phyloP scores from a whole-genome alignment of 352 stramenopile genomes.

The Globisporangium echinulatum region DNA sequence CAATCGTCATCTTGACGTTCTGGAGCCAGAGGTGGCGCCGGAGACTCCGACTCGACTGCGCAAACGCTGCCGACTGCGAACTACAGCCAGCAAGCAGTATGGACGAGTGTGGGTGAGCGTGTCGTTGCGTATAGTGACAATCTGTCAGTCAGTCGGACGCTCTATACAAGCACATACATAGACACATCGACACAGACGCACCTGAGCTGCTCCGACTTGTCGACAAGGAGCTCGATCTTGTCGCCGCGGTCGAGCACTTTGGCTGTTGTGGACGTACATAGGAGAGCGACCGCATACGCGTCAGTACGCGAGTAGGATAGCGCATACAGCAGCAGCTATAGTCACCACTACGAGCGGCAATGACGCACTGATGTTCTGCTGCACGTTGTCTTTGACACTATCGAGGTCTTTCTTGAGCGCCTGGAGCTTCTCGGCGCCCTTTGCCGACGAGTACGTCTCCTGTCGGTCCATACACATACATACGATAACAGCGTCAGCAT shows the following conservation, averaged over 20 bases:
- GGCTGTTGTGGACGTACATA: conserved; percentile 15
- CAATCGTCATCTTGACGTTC: conserved; percentile 86
- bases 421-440: conserved; percentile 68
- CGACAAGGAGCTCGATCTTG: conserved; percentile 84
- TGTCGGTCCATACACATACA: conserved; percentile 15
- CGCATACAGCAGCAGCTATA: not conserved
- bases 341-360: not conserved
- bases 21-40: conserved; percentile 81
- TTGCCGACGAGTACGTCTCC: conserved; percentile 75
- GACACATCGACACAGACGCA: conserved; percentile 12
- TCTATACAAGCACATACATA: not conserved
- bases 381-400: conserved; percentile 68
- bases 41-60: conserved; percentile 74
- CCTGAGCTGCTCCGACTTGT: conserved; percentile 86
- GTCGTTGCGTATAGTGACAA: not conserved
- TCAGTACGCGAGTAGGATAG: not conserved
- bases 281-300: too few relatives aligned
- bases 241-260: conserved; percentile 83
- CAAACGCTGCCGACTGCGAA: conserved; percentile 75
- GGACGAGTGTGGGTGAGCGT: too few relatives aligned
- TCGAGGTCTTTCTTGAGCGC: conserved; percentile 80
- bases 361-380: conserved; percentile 76
- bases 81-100: conserved; percentile 15
- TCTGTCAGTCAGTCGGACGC: not conserved
- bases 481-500: not conserved